Evolutionary conservation across 2,329 filamentous ascomycete genomes (phyloP).

Genomic region (Metarhizium brunneum): DNA sequence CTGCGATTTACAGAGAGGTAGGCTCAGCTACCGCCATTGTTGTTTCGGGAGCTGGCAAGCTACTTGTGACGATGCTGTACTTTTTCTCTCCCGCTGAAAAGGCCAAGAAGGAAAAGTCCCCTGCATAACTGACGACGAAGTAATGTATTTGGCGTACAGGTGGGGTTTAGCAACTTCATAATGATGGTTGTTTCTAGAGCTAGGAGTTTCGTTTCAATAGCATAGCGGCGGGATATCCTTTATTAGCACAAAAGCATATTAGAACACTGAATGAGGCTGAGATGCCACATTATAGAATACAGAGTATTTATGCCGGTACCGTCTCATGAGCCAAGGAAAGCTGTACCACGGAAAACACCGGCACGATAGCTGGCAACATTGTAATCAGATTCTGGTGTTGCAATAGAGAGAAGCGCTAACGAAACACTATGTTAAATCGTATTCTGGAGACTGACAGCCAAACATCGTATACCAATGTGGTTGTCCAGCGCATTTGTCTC

Average conservation of each 20-base stretch:
- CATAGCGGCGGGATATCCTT: not conserved
- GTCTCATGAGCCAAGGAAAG: not conserved
- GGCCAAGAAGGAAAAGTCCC: constrained; percentile 3
- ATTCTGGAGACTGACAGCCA: too few relatives aligned
- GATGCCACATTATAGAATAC: too few relatives aligned
- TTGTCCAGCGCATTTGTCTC: too few relatives aligned
- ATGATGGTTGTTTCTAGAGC: not conserved
- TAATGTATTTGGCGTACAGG: not conserved
- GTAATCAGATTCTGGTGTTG: too few relatives aligned
- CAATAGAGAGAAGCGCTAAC: too few relatives aligned
- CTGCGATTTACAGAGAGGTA: constrained; percentile 29
- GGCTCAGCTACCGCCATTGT: constrained; percentile 15
- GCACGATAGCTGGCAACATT: too few relatives aligned
- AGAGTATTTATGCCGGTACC: too few relatives aligned
- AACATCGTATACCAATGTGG: too few relatives aligned
- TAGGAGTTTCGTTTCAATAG: not conserved
- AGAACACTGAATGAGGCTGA: not conserved
- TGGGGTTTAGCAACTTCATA: not conserved
- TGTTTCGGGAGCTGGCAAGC: constrained; percentile 16
- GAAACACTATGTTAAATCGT: too few relatives aligned
- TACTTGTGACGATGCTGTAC: constrained; percentile 13
- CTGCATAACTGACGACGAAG: not conserved
- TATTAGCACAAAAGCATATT: not conserved
- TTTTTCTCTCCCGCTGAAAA: constrained; percentile 11
- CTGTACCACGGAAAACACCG: too few relatives aligned